Evolutionary conservation across 306 rosid species (phyloP).

Genomic region (Citrullus amarus): DNA sequence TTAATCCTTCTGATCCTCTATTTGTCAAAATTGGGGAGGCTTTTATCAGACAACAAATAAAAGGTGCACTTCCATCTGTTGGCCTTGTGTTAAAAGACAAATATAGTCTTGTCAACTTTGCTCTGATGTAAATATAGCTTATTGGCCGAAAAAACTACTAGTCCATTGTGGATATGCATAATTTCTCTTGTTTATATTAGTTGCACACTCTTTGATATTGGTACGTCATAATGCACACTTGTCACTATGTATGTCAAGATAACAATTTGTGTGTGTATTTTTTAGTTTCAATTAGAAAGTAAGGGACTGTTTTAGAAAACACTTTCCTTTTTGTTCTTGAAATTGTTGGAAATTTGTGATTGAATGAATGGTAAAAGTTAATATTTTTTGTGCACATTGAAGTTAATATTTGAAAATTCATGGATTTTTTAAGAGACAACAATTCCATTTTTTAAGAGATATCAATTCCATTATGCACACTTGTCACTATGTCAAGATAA

Average conservation of each 20-base stretch:
- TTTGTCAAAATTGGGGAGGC: slow-evolving; percentile 83
- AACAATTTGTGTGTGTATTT: background rate
- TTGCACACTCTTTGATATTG: background rate
- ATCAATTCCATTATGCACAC: background rate
- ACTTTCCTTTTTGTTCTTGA: background rate
- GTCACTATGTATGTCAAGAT: background rate
- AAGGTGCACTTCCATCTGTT: slow-evolving; percentile 38
- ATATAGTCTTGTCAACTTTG: background rate
- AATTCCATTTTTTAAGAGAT: too few species aligned
- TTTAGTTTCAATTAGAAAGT: background rate
- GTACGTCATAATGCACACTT: background rate
- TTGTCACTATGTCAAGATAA: background rate
- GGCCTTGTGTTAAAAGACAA: background rate
- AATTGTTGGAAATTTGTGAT: background rate
- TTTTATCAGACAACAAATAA: slow-evolving; percentile 58
- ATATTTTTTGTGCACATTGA: background rate
- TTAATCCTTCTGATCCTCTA: slow-evolving; percentile 85
- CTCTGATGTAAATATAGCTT: background rate
- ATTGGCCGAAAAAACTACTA: background rate
- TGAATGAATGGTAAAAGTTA: background rate
- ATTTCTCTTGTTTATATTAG: background rate
- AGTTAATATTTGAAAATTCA: background rate
- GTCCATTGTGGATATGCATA: background rate
- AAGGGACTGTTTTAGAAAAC: background rate
- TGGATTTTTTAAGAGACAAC: background rate